Conservation (phyloP, 1,284 basidiomycete genomes). For the Phenoliferia sp. region DNA sequence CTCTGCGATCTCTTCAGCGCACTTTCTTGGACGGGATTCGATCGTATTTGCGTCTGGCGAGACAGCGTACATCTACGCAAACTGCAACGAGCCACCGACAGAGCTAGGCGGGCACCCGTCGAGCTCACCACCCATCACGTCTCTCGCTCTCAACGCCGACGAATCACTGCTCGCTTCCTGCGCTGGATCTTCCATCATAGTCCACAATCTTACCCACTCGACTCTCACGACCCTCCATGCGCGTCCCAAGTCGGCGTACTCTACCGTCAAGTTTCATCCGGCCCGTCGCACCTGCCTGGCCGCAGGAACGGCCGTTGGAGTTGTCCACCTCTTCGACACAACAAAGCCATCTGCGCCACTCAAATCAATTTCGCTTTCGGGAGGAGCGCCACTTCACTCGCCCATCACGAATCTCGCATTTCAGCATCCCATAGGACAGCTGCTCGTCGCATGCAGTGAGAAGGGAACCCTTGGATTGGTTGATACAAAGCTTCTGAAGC, state of each 20-base stretch:
- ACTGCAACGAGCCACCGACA: not conserved
- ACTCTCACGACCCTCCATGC: not conserved
- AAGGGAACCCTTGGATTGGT: not conserved
- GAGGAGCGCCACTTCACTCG: not conserved
- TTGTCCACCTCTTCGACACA: conserved; percentile 1
- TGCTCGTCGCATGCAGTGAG: not conserved
- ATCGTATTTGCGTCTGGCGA: not conserved
- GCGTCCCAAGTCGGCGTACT: not conserved
- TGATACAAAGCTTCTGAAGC: not conserved
- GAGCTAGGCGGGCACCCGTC: not conserved
- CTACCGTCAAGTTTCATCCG: not conserved
- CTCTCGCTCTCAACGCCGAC: conserved; percentile 1
- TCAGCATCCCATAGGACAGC: not conserved
- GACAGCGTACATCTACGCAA: not conserved
- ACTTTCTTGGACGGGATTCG: not conserved
- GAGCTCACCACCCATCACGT: not conserved
- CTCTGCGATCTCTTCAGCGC: not conserved
- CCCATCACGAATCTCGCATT: not conserved
- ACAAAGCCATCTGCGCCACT: conserved; percentile 1
- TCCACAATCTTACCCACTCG: not conserved
- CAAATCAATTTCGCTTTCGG: not conserved
- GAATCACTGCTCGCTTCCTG: not conserved
- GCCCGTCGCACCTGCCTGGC: conserved; percentile 1
- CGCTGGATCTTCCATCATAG: not conserved
- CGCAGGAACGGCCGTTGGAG: not conserved